These are phyloP conservation scores for Fomitopsis schrenkii DNA, from an alignment of 1,284 basidiomycete genomes.

Conservation along the genomic window DNA sequence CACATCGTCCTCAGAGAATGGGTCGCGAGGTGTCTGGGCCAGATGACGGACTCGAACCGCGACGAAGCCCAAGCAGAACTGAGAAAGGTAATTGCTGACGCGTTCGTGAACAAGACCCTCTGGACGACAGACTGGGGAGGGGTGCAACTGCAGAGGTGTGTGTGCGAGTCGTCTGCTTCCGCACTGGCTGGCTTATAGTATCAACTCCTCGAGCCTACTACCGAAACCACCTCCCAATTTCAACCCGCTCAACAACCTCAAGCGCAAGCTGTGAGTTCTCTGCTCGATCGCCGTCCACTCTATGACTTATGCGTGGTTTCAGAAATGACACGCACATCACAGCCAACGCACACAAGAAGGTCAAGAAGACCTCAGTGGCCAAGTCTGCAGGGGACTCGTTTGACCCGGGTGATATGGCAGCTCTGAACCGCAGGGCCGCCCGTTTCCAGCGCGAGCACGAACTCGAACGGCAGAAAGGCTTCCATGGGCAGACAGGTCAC, in stretches of 20 bases:
- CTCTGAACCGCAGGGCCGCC: conserved; percentile 66
- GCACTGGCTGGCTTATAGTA: conserved; percentile 15
- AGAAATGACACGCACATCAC: conserved; percentile 15
- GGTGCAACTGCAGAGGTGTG: conserved; percentile 76
- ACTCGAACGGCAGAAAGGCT: conserved; percentile 64
- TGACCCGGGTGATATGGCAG: conserved; percentile 61
- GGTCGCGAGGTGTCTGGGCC: conserved; percentile 78
- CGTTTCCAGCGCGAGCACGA: conserved; percentile 82
- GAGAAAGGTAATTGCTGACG: conserved; percentile 83
- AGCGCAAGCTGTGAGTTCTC: conserved; percentile 61
- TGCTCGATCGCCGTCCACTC: not conserved
- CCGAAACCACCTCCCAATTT: conserved; percentile 54
- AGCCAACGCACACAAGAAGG: conserved; percentile 54
- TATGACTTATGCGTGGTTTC: not conserved
- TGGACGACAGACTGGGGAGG: conserved; percentile 88
- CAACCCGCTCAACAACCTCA: conserved; percentile 43
- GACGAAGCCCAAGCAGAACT: conserved; percentile 76
- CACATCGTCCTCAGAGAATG: conserved; percentile 55
- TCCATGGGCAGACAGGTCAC: conserved; percentile 24
- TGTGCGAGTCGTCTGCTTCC: conserved; percentile 2
- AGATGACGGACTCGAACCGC: conserved; percentile 76
- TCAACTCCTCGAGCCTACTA: conserved; percentile 45
- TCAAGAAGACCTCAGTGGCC: conserved; percentile 10
- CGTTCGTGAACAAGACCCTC: conserved; percentile 73
- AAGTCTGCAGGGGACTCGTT: conserved; percentile 37